Evolutionary conservation across 1,284 basidiomycete genomes (phyloP).

Genomic region (Fomitiporia mediterranea): DNA sequence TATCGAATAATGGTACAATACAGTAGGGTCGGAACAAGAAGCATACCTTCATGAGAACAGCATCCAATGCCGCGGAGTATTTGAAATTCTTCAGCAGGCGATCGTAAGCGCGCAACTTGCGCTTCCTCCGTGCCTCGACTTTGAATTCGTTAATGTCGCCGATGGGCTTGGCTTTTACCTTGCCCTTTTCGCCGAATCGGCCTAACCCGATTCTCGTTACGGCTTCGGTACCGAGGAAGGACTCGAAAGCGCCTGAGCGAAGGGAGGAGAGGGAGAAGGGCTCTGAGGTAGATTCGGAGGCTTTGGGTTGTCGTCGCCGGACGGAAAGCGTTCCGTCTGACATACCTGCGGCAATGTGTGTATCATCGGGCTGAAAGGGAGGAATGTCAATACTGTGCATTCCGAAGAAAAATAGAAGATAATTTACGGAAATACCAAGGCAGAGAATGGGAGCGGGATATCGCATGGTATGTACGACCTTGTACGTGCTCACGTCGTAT

Average conservation of each 20-base stretch:
- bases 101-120: slow-evolving; percentile 85
- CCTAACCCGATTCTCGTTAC: slow-evolving; percentile 50
- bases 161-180: slow-evolving; percentile 43
- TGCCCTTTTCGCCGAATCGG: slow-evolving; percentile 41
- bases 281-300: slow-evolving; percentile 51
- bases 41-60: slow-evolving; percentile 77
- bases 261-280: slow-evolving; percentile 42
- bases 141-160: slow-evolving; percentile 67
- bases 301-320: slow-evolving; percentile 76
- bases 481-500: slow-evolving; percentile 92
- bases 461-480: slow-evolving; percentile 98
- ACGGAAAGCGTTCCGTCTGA: slow-evolving; percentile 94
- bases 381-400: neutral
- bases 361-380: slow-evolving; percentile 78
- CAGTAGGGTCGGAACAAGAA: too few species aligned
- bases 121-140: slow-evolving; percentile 69
- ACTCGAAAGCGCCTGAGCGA: slow-evolving; percentile 63
- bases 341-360: slow-evolving; percentile 94
- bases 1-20: too few species aligned
- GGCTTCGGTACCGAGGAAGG: slow-evolving; percentile 60
- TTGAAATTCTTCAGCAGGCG: slow-evolving; percentile 88
- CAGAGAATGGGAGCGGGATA: slow-evolving; percentile 92
- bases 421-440: slow-evolving; percentile 81
- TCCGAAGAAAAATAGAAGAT: neutral
- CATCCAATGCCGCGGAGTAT: slow-evolving; percentile 91